Percentiles rank a stretch among this genome's conserved stretches.
These are phyloP conservation scores for Anthostomella pinea DNA, from an alignment of 2,329 filamentous ascomycete species.

Conservation along the genomic window DNA sequence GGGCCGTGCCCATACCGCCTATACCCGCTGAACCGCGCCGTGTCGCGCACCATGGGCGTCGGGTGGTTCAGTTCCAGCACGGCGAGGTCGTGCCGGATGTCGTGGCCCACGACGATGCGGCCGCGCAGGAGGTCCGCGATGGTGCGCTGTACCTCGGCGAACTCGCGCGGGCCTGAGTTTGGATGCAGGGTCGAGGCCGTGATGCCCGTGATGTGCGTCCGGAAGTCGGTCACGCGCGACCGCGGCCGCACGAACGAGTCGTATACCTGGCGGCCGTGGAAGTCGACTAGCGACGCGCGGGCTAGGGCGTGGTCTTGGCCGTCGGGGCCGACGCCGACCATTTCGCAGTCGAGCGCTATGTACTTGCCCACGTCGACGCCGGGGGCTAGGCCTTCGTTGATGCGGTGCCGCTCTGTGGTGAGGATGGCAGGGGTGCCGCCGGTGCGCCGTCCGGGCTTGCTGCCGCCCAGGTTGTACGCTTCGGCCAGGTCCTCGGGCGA, in stretches of 20 bases:
- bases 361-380: slow-evolving; percentile 80
- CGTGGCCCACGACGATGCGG: slow-evolving; percentile 69
- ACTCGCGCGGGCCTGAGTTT: slow-evolving; percentile 54
- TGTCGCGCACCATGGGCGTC: slow-evolving; percentile 56
- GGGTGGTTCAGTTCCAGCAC: slow-evolving; percentile 53
- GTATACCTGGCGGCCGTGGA: slow-evolving; percentile 88
- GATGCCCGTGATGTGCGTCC: slow-evolving; percentile 83
- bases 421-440: slow-evolving; percentile 4
- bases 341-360: slow-evolving; percentile 92
- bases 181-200: slow-evolving; percentile 65
- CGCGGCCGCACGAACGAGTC: slow-evolving; percentile 85
- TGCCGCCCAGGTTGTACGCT: slow-evolving; percentile 58
- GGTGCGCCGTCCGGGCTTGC: slow-evolving; percentile 34
- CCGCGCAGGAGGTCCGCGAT: slow-evolving; percentile 63
- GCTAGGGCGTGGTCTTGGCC: slow-evolving; percentile 74
- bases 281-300: slow-evolving; percentile 87
- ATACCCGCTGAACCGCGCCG: slow-evolving; percentile 73
- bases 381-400: slow-evolving; percentile 62
- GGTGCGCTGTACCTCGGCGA: slow-evolving; percentile 73
- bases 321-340: slow-evolving; percentile 82
- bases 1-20: slow-evolving; percentile 64
- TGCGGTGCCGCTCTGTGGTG: slow-evolving; percentile 30
- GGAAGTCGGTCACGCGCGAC: slow-evolving; percentile 82
- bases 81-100: slow-evolving; percentile 66
- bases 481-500: slow-evolving; percentile 58